Percentiles rank a stretch among this genome's conserved stretches.
Evolutionary conservation across 2,329 filamentous ascomycete genomes (phyloP).

Genomic region (Aspergillus alliaceus): DNA sequence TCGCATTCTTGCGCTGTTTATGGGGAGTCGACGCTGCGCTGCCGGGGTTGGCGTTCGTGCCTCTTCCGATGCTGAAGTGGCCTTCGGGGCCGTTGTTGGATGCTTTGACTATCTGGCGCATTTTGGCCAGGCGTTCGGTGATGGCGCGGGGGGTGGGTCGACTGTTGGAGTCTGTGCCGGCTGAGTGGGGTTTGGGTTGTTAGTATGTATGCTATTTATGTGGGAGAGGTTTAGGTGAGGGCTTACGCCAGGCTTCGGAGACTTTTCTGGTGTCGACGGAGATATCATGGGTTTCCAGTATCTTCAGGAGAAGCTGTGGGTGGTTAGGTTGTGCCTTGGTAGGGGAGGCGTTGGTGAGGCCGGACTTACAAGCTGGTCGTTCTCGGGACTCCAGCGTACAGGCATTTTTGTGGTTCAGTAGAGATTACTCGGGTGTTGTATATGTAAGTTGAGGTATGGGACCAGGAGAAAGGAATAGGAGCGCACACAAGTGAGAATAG

Average conservation of each 20-base stretch:
- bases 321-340: not conserved
- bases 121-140: constrained; percentile 37
- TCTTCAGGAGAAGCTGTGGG: constrained; percentile 39
- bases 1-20: constrained; percentile 9
- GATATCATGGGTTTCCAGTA: constrained; percentile 40
- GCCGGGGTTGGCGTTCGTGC: not conserved
- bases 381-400: constrained; percentile 37
- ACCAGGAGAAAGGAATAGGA: not conserved
- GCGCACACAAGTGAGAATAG: not conserved
- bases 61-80: constrained; percentile 19
- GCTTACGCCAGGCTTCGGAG: constrained; percentile 42
- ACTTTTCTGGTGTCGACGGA: constrained; percentile 35
- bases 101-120: constrained; percentile 27
- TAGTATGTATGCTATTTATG: not conserved
- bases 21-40: constrained; percentile 12
- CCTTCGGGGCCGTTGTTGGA: constrained; percentile 5
- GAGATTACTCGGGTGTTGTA: not conserved
- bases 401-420: constrained; percentile 27
- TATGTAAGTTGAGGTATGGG: not conserved
- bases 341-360: not conserved
- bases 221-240: not conserved
- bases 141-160: constrained; percentile 43
- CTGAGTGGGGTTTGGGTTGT: not conserved
- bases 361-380: constrained; percentile 35
- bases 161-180: constrained; percentile 11